Conservation (phyloP, 139 green algal genomes). For the Mesostigma viride region DNA sequence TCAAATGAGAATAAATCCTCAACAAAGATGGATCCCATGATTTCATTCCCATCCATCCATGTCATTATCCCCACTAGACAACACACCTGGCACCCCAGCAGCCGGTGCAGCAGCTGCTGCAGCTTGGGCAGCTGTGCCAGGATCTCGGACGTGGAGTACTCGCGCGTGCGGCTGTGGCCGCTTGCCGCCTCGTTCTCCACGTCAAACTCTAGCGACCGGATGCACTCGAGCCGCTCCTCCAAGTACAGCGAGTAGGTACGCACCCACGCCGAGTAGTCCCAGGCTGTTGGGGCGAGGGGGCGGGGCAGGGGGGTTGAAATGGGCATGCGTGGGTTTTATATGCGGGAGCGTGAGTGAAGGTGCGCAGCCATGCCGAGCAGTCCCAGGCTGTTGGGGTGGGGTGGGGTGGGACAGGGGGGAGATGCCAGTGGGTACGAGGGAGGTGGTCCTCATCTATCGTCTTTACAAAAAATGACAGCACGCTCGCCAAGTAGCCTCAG, state of each 20-base stretch:
- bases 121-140: slow-evolving; percentile 67
- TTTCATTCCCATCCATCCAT: too few species aligned
- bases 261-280: slow-evolving; percentile 79
- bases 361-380: slow-evolving; percentile 73
- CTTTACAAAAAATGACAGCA: too few species aligned
- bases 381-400: slow-evolving; percentile 48
- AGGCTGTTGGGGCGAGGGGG: slow-evolving; percentile 22
- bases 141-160: slow-evolving; percentile 43
- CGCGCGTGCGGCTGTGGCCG: slow-evolving; percentile 24
- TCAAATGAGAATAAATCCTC: too few species aligned
- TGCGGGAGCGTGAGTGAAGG: too few species aligned
- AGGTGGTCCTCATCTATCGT: too few species aligned
- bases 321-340: too few species aligned
- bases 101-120: slow-evolving; percentile 61
- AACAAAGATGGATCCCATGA: too few species aligned
- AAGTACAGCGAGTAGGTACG: slow-evolving; percentile 81
- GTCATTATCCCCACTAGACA: too few species aligned
- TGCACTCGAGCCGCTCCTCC: slow-evolving; percentile 51
- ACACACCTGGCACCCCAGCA: slow-evolving; percentile 57
- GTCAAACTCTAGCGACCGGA: slow-evolving; percentile 30
- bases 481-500: too few species aligned
- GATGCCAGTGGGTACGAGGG: too few species aligned
- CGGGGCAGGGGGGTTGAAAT: background rate
- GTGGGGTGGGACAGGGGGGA: background rate
- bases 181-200: slow-evolving; percentile 20